Conservation (phyloP, 495 filamentous ascomycete species). For the Lasiosphaeria ovina region DNA sequence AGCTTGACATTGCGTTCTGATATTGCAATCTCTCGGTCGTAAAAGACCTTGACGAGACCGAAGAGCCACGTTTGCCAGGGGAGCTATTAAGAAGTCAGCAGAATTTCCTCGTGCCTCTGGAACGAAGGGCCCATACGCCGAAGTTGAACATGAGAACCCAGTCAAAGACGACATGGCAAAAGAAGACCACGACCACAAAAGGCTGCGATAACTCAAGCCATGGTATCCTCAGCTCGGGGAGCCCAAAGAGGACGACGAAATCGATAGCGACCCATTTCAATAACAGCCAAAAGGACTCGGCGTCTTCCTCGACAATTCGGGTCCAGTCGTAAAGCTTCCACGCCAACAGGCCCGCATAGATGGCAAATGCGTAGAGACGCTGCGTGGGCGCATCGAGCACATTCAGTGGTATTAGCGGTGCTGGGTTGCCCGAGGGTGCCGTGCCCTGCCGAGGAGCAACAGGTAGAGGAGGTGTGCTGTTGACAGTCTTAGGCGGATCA, state of each 20-base stretch:
- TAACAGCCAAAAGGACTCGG: constrained; percentile 81
- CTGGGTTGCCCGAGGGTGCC: constrained; percentile 24
- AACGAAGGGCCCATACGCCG: constrained; percentile 51
- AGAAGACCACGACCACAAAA: constrained; percentile 62
- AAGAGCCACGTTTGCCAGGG: constrained; percentile 66
- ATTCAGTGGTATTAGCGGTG: constrained; percentile 69
- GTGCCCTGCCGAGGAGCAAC: constrained; percentile 36
- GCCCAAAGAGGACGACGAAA: constrained; percentile 74
- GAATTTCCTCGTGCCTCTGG: background rate
- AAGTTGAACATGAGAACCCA: constrained; percentile 90
- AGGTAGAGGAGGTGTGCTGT: constrained; percentile 28
- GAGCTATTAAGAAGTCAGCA: constrained; percentile 48
- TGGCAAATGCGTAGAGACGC: constrained; percentile 74
- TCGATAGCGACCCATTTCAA: constrained; percentile 90
- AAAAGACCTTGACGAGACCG: constrained; percentile 69
- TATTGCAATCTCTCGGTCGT: constrained; percentile 86
- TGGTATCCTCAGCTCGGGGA: constrained; percentile 84
- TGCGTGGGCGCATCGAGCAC: constrained; percentile 86
- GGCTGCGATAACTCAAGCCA: constrained; percentile 88
- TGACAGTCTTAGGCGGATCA: constrained; percentile 9
- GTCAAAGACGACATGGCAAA: constrained; percentile 68
- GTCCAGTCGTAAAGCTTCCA: constrained; percentile 86
- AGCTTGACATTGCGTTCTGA: constrained; percentile 86
- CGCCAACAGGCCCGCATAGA: constrained; percentile 69
- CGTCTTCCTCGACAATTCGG: constrained; percentile 67